Base-by-base conservation (phyloP, 768 basidiomycete species). In the Termitomyces sp. region DNA sequence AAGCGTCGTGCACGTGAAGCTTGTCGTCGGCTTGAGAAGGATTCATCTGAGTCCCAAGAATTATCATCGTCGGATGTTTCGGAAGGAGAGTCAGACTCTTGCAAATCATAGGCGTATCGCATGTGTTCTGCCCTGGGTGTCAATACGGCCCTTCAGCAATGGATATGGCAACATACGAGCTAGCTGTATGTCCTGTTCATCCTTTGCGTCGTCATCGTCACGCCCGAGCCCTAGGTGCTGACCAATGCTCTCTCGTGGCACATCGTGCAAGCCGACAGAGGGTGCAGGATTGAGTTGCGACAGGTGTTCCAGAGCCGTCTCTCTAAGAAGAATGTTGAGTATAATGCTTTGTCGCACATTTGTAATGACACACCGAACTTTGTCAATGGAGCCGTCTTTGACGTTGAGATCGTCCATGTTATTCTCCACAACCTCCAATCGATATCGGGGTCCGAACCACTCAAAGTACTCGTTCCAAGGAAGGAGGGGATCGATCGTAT, bases 351-450 rank as follows among this genome's bases (percentile, higher is more conserved):
- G 5, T 35, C 14, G 1, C 35, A 31, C 26, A 37, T 17, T 50
- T 26, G n/a, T 23, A 41, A 50, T 30, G 15, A 76, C 82, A 53
- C 60, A 91, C 87, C 87, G 82, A 54, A 95, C 87, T 64, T 78
- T 78, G 54, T 96, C 87, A 28, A 98, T 71, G 26, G 91, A 91
- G 9, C 82, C 82, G 60, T 95, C 89, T 61, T 82, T 82, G 57
- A 87, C 71, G 66, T 98, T 99, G 64, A 91, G 73, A 66, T 98
- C 93, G 59, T 97, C 94, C 89, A 96, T 92, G 66, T 98, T 98
- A 64, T 89, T 98, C 61, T 82, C 80, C 26, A 85, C 79, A 1
- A 99, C 95, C 66, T 98, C 95, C 33, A 99, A 76, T 57, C 94
- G 78, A 71, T 95, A 99, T 60, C 94, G 77, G 19, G 96, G 96